Base-by-base conservation (phyloP, 768 basidiomycete species). In the Pulveroboletus sp. region DNA sequence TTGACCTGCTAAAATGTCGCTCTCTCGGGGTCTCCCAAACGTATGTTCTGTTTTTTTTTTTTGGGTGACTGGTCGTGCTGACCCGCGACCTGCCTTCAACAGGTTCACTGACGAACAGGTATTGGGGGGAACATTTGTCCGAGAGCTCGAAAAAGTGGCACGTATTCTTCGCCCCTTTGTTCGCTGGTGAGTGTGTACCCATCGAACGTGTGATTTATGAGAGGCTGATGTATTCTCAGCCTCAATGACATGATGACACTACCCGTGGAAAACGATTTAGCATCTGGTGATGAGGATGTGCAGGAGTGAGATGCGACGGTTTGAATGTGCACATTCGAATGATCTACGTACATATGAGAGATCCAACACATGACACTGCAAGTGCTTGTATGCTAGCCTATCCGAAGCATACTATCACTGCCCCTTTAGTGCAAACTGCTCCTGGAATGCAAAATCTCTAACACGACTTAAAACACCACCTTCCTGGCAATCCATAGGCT, bases 1-100 rank as follows among this genome's bases (percentile, higher is more conserved):
- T 99, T 56, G 94, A 95, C 65, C 70, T 98, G 43, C 71, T 99
- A 53, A 90, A 89, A 67, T 85, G 89, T 52, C 81, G 92, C 22
- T 83, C 84, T 16, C 81, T 91, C 29, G 83, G 77, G 3, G 89
- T 94, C 3, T 63, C 77, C 0, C 76, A 83, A 55, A 63, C 64
- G 89, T 89, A 53, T 13, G 63, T 52, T 32, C 20, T 43, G 75
- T 20, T 7, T 5, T 1, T n/a, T 19, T 41, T 16, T 9, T 22
- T 29, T 12, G 37, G 41, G 22, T 6, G 6, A 23, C 17, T 35
- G 32, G n/a, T 17, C 43, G 22, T 52, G 14, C 19, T 44, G 67
- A 71, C 68, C 46, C 54, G 0, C 27, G 23, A 4, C 26, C 6
- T 5, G 32, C 29, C 48, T 31, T 26, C 11, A 12, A 42, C 53